These are phyloP conservation scores for Tricholoma sp. DNA, from an alignment of 768 basidiomycete species.

Conservation along the genomic window DNA sequence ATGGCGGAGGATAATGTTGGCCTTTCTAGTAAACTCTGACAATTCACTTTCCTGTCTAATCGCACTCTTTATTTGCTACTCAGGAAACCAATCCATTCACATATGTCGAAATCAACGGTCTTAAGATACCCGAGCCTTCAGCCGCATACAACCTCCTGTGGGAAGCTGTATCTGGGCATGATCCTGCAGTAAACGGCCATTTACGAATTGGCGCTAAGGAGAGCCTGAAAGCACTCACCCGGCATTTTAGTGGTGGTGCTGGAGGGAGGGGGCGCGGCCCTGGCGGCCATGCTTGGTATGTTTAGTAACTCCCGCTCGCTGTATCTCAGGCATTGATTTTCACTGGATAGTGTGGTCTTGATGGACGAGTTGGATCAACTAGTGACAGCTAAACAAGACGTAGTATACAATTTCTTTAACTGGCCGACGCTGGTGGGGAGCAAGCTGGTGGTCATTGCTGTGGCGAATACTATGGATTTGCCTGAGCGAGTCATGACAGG, in stretches of 20 bases:
- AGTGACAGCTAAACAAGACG: conserved; percentile 93
- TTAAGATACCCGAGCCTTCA: conserved; percentile 88
- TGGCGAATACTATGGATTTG: conserved; percentile 97
- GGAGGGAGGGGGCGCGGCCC: conserved; percentile 54
- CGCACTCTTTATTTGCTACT: background rate
- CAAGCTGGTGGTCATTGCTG: conserved; percentile 90
- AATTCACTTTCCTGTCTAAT: background rate
- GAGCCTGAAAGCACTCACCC: conserved; percentile 71
- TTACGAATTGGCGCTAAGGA: conserved; percentile 72
- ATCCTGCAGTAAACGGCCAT: conserved; percentile 55
- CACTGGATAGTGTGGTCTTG: conserved; percentile 68
- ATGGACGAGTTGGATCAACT: conserved; percentile 99
- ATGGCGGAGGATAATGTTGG: conserved; percentile 80
- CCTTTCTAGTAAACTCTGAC: conserved; percentile 4
- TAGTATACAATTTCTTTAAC: conserved; percentile 99
- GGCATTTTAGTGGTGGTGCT: conserved; percentile 62
- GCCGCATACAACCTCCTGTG: conserved; percentile 90
- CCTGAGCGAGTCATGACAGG: conserved; percentile 93
- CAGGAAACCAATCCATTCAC: conserved; percentile 94
- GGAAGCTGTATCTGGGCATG: conserved; percentile 86
- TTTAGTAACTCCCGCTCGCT: conserved; percentile 5
- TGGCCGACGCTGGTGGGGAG: conserved; percentile 92
- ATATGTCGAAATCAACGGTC: conserved; percentile 96
- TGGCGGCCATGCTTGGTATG: conserved; percentile 83
- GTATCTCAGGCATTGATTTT: background rate